A percentile compares a stretch with the other conserved stretches of the same genome.
phyloP scores from a whole-genome alignment of 208 protist genomes.

The Acanthamoeba lenticulata region DNA sequence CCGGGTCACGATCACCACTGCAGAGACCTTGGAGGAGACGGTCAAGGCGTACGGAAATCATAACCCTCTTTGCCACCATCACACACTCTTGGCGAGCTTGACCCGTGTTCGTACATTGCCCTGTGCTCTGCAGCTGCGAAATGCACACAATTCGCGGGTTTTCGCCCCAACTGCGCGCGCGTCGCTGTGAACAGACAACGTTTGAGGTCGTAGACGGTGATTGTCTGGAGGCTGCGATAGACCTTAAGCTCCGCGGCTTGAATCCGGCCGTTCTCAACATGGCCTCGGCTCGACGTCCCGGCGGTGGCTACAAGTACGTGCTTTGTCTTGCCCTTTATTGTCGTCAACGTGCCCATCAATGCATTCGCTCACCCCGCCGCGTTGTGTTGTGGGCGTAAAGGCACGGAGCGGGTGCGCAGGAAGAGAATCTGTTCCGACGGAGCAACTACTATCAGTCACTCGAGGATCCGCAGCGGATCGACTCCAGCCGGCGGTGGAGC shows the following conservation, averaged over 20 bases:
- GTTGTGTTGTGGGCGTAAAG: neutral
- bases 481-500: neutral
- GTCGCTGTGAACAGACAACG: neutral
- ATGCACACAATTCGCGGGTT: neutral
- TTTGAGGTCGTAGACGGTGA: neutral
- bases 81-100: neutral
- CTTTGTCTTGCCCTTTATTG: neutral
- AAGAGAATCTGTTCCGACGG: constrained; percentile 30
- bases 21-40: neutral
- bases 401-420: neutral
- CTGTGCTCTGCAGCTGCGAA: neutral
- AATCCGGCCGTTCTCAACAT: constrained; percentile 59
- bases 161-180: neutral
- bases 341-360: too few relatives aligned
- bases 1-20: neutral
- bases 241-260: neutral
- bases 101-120: neutral
- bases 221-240: constrained; percentile 1
- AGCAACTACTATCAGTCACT: constrained; percentile 46
- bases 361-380: neutral
- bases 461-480: constrained; percentile 15
- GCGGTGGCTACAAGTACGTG: constrained; percentile 22
- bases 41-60: neutral
- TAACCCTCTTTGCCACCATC: too few relatives aligned
- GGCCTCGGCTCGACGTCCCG: neutral